Conservation (phyloP, 2,329 filamentous ascomycete genomes). For the Aspergillus fumigatus region DNA sequence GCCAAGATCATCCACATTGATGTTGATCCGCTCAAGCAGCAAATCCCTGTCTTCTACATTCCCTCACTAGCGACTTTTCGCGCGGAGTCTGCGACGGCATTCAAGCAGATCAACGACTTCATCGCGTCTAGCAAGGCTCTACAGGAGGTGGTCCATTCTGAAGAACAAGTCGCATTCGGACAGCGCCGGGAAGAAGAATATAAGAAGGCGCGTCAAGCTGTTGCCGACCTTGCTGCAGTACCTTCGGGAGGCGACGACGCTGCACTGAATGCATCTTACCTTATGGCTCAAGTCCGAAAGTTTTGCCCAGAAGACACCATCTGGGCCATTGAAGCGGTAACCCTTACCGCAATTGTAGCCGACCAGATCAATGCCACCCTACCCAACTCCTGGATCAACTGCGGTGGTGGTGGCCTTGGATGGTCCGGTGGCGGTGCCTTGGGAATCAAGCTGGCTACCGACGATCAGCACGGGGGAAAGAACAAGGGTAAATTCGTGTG, state of each 20-base stretch:
- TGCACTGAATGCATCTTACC: constrained; percentile 57
- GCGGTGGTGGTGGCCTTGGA: constrained; percentile 72
- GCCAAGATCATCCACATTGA: constrained; percentile 63
- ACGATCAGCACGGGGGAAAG: constrained; percentile 46
- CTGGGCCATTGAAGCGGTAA: constrained; percentile 74
- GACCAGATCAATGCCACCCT: constrained; percentile 66
- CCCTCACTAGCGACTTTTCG: constrained; percentile 61
- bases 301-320: constrained; percentile 62
- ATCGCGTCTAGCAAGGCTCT: constrained; percentile 48
- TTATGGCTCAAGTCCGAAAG: constrained; percentile 53
- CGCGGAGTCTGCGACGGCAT: constrained; percentile 59
- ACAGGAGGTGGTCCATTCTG: constrained; percentile 39
- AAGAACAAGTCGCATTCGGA: constrained; percentile 46
- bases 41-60: constrained; percentile 71
- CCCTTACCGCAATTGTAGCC: constrained; percentile 61
- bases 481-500: constrained; percentile 57
- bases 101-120: constrained; percentile 65
- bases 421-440: constrained; percentile 74
- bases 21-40: constrained; percentile 63
- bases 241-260: constrained; percentile 56
- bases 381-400: constrained; percentile 75
- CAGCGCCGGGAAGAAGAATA: constrained; percentile 55
- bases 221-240: constrained; percentile 52
- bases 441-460: constrained; percentile 69
- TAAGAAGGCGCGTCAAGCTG: constrained; percentile 54